phyloP scores from a whole-genome alignment of 177 flowering plant species.

The Telopea speciosissima region DNA sequence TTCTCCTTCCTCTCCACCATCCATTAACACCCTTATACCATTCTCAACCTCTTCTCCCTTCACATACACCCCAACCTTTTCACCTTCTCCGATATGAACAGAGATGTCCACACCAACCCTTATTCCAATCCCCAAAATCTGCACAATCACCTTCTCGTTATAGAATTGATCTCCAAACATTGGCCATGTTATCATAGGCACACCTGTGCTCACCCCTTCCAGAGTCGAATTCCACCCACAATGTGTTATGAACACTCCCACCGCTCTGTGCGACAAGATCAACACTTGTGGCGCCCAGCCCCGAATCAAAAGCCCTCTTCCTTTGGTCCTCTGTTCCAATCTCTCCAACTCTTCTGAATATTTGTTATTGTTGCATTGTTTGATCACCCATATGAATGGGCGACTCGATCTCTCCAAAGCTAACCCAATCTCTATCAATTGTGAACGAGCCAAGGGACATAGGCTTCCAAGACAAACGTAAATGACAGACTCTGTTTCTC shows the following conservation, averaged over 20 bases:
- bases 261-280: slow-evolving; percentile 47
- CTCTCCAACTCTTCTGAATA: slow-evolving; percentile 7
- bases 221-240: slow-evolving; percentile 73
- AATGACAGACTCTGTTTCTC: slow-evolving; percentile 10
- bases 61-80: slow-evolving; percentile 29
- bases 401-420: slow-evolving; percentile 23
- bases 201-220: slow-evolving; percentile 46
- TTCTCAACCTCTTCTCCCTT: slow-evolving; percentile 29
- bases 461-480: slow-evolving; percentile 32
- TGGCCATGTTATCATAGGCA: slow-evolving; percentile 71
- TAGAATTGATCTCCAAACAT: slow-evolving; percentile 53
- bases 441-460: slow-evolving; percentile 8
- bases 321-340: slow-evolving; percentile 22
- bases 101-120: slow-evolving; percentile 28
- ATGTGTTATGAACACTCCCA: slow-evolving; percentile 69
- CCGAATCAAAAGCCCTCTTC: slow-evolving; percentile 31
- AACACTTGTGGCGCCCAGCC: slow-evolving; percentile 81
- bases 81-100: slow-evolving; percentile 38
- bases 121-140: slow-evolving; percentile 41
- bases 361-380: not conserved
- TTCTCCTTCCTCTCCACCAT: slow-evolving; percentile 34
- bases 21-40: slow-evolving; percentile 40
- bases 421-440: slow-evolving; percentile 21
- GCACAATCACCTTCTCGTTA: slow-evolving; percentile 51
- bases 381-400: slow-evolving; percentile 26